Base-by-base conservation (phyloP, 2,329 filamentous ascomycete species). In the Paraphoma sp. region DNA sequence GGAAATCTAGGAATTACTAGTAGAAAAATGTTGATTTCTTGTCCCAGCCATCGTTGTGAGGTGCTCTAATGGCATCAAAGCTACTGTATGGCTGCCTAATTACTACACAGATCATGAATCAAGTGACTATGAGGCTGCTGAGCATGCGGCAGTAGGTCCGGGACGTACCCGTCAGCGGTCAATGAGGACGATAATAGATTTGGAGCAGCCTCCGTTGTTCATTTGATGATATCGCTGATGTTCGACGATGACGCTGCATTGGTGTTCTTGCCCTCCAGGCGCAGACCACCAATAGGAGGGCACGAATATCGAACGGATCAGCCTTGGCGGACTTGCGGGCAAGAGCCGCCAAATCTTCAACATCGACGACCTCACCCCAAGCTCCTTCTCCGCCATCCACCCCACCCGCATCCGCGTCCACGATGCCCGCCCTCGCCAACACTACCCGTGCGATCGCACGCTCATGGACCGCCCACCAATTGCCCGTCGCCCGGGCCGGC, bases 361-460 rank as follows among this genome's bases (percentile, higher is more conserved):
- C 64, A 57, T 59, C 48, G 51, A 50, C 54, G 57, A 63, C 53
- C 60, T 65, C 65, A 59, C 48, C 51, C 54, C 56, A 51, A 62
- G 53, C 60, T 57, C 52, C 60, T 49, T 54, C 51, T 60, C 66
- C 59, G 47, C 60, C 65, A 55, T 52, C 60, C 53, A 57, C 64
- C 59, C 23, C 54, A 63, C 67, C 60, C 65, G 60, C 66, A 63
- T 59, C 64, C 65, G 63, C 72, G 68, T 68, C 70, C 75, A 76
- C 72, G 69, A 83, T 83, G 81, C 80, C 81, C 67, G 75, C 81
- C 70, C 77, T 82, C 72, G 76, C 79, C 64, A 75, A 75, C 71
- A 78, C 78, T 57, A 74, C 80, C 64, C 76, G 78, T 69, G 75
- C 78, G 66, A 71, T 82, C 68, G 77, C 77, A 71, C 80, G 81